Evolutionary conservation across 2,329 filamentous ascomycete genomes (phyloP), one percentile per base, ranked within the genome.

Genomic region (Mariannaea sp.): DNA sequence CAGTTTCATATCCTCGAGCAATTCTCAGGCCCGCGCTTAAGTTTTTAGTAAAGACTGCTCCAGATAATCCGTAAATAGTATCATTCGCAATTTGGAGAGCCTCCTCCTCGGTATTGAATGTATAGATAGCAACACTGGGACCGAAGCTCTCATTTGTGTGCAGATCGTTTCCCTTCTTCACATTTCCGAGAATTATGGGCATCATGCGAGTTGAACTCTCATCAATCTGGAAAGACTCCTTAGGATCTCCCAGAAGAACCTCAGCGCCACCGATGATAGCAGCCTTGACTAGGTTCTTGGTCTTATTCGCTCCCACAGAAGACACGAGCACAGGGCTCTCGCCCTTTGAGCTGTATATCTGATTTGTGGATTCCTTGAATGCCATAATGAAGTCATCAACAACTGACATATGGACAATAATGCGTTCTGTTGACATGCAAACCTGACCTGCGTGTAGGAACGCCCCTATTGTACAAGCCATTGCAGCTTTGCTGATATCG

Each of bases 141-240:
- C 86, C 87, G 59, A 90, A 90, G 0, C 80, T 83, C 68, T 89
- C 87, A 14, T 79, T 81, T 62, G 80, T 73, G 69, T 83, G 88
- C 7, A 90, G 68, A 45, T 86, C 80, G 86, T 89, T 89, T 1
- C 82, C 78, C 53, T 81, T 78, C 13, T 76, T 86, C 9, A 89
- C 82, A 36, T 79, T 77, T 27, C 78, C 76, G 3, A 90, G 70
- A 32, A 89, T 77, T 44, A 87, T 71, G 1, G 86, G 85, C 3
- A 78, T 75, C 71, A 89, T 59, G 33, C 73, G 71, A 3, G 72
- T 71, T n/a, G n/a, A n/a, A n/a, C n/a, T n/a, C n/a, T n/a, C n/a
- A n/a, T n/a, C n/a, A n/a, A n/a, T n/a, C n/a, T n/a, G n/a, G n/a
- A n/a, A n/a, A n/a, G n/a, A n/a, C 63, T 80, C 77, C 30, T 68